Evolutionary conservation across 306 rosid genomes (phyloP).

Genomic region (Datisca glomerata): DNA sequence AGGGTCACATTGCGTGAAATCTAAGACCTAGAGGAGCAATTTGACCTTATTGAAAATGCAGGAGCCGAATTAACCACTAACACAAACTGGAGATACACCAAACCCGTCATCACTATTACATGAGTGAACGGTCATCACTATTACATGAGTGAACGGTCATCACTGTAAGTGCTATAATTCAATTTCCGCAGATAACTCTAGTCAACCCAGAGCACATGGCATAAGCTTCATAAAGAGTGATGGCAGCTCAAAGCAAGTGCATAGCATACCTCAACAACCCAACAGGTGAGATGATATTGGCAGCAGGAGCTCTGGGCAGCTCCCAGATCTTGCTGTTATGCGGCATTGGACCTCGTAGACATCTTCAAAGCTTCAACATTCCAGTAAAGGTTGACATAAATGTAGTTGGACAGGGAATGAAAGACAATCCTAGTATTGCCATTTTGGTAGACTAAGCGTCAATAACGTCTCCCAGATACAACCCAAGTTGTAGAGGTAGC

Average conservation of each 20-base stretch:
- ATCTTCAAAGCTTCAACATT: conserved; percentile 32
- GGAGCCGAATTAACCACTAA: too few species aligned
- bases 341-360: conserved; percentile 56
- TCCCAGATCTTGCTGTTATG: conserved; percentile 59
- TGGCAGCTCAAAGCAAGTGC: conserved; percentile 22
- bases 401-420: conserved; percentile 55
- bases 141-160: too few species aligned
- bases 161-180: too few species aligned
- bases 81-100: too few species aligned
- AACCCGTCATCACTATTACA: too few species aligned
- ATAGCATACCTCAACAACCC: conserved; percentile 37
- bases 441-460: conserved; percentile 34
- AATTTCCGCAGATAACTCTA: too few species aligned
- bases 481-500: conserved; percentile 60
- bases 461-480: conserved; percentile 47
- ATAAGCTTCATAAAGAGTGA: conserved; percentile 47
- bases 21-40: too few species aligned
- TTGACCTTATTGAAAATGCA: too few species aligned
- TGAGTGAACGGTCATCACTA: too few species aligned
- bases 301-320: conserved; percentile 73
- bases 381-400: conserved; percentile 24
- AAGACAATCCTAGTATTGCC: conserved; percentile 59
- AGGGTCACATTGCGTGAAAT: too few species aligned
- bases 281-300: conserved; percentile 52
- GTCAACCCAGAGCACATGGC: conserved; percentile 34